phyloP scores from a whole-genome alignment of 495 filamentous ascomycete species.

The Jackrogersella minutella region DNA sequence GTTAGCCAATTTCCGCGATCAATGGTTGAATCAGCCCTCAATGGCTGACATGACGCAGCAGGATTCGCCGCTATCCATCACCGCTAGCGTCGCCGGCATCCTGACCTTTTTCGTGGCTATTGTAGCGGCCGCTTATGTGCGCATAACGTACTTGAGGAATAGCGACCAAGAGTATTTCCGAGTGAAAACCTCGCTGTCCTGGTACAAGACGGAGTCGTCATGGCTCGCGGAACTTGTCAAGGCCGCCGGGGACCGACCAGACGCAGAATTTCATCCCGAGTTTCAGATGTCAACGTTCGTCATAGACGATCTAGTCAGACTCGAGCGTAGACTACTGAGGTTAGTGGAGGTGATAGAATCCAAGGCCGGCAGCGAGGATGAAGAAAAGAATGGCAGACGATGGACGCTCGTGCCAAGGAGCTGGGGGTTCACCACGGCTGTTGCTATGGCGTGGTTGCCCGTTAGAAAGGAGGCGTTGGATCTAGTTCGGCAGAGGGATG shows the following conservation, averaged over 20 bases:
- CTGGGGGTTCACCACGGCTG: slow-evolving; percentile 38
- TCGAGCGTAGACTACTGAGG: slow-evolving; percentile 47
- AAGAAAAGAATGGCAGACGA: slow-evolving; percentile 1
- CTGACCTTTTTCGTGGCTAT: slow-evolving; percentile 51
- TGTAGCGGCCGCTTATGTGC: slow-evolving; percentile 44
- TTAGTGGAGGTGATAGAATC: slow-evolving; percentile 45
- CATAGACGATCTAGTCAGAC: slow-evolving; percentile 45
- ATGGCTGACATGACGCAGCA: slow-evolving; percentile 39
- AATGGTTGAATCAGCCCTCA: background rate
- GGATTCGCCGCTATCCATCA: slow-evolving; percentile 45
- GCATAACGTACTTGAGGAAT: slow-evolving; percentile 46
- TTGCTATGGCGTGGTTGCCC: slow-evolving; percentile 47
- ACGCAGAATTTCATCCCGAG: slow-evolving; percentile 32
- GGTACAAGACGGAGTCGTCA: slow-evolving; percentile 51
- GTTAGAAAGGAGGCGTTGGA: slow-evolving; percentile 51
- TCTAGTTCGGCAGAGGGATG: slow-evolving; percentile 57
- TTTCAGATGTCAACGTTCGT: slow-evolving; percentile 49
- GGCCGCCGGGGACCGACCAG: slow-evolving; percentile 15
- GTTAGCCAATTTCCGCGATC: background rate
- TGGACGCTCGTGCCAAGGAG: slow-evolving; percentile 44
- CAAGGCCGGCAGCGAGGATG: slow-evolving; percentile 23
- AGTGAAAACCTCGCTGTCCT: slow-evolving; percentile 47
- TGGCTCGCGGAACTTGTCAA: slow-evolving; percentile 46
- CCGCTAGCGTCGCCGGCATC: slow-evolving; percentile 48
- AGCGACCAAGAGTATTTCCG: slow-evolving; percentile 49